These are phyloP conservation scores for Lachnellula suecica DNA, from an alignment of 2,329 filamentous ascomycete genomes.

Conservation along the genomic window DNA sequence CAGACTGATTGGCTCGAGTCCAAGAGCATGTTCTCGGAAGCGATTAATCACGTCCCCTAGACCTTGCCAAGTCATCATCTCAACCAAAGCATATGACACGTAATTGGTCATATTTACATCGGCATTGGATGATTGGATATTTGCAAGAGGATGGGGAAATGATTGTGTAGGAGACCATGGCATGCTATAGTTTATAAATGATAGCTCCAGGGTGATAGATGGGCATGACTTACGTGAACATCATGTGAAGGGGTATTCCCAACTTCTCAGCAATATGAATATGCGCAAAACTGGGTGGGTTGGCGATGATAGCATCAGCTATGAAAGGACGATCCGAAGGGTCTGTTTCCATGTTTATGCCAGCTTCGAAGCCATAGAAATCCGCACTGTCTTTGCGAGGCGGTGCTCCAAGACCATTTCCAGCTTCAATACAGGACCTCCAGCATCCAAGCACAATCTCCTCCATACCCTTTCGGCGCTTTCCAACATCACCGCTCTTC, in stretches of 20 bases:
- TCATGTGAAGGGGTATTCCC: constrained; percentile 75
- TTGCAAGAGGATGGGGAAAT: constrained; percentile 70
- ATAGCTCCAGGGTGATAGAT: constrained; percentile 2
- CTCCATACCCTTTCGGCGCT: constrained; percentile 71
- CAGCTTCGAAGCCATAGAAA: constrained; percentile 29
- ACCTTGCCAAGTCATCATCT: constrained; percentile 74
- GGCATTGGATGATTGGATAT: constrained; percentile 63
- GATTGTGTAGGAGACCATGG: constrained; percentile 70
- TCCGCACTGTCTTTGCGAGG: constrained; percentile 21
- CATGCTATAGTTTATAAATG: constrained; percentile 43
- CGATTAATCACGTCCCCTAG: constrained; percentile 88
- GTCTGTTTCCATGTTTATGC: constrained; percentile 33
- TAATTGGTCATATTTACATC: constrained; percentile 66
- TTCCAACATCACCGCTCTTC: constrained; percentile 73
- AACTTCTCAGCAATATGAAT: constrained; percentile 74
- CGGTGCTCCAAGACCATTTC: constrained; percentile 52
- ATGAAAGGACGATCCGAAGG: constrained; percentile 62
- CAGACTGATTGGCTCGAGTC: constrained; percentile 73
- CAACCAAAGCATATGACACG: constrained; percentile 66
- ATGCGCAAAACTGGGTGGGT: constrained; percentile 76
- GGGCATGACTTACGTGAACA: constrained; percentile 72
- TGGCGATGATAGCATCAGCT: constrained; percentile 78
- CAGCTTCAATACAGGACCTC: constrained; percentile 80
- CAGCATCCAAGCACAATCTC: constrained; percentile 84
- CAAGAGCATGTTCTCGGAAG: constrained; percentile 73